Evolutionary conservation across 2,329 filamentous ascomycete species (phyloP), one percentile per base, ranked within the genome.

Genomic region (Exophiala phaeomuriformis): DNA sequence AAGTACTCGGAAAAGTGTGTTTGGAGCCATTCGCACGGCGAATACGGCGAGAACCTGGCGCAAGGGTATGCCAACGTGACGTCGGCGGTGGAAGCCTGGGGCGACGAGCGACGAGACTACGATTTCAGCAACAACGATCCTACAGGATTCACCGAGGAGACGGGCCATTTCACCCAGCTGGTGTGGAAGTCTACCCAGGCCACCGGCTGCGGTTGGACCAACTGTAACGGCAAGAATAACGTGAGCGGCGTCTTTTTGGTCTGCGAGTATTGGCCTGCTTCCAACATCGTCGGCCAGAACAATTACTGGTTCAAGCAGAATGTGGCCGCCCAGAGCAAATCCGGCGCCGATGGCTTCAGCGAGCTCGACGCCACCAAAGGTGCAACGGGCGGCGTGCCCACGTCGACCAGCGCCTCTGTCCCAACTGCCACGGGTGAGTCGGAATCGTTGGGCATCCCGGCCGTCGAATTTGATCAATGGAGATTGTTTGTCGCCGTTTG

Each of bases 91-190:
- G 77, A 80, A 42, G 78, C 76, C 1, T 90, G 86, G 85, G 86
- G 80, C 12, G 61, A 75, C 59, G 83, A 87, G 68, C 67, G 79
- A 7, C 63, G 66, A 0, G 54, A 72, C 4, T 90, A 88, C 65
- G 68, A 84, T 61, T 90, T 79, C 66, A 65, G 75, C 1, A 41
- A 27, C 9, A 48, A 35, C 29, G 40, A 60, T 8, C 51, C 56
- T 2, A 72, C 69, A 0, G 76, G 76, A 0, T 88, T 85, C 63
- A 71, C 64, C 5, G 72, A 82, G 59, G 66, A 70, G 33, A 86
- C 84, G 12, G 85, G 84, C 0, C 84, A 88, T 65, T 88, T 88
- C 62, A 85, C 84, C 1, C 84, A 88, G 71, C 67, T 88, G 4
- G 84, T 88, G 4, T 88, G 85, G 85, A 80, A 77, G 66, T 67